Evolutionary conservation across 108 stramenopile species (phyloP).

Genomic region (Discostella stelligeroides): DNA sequence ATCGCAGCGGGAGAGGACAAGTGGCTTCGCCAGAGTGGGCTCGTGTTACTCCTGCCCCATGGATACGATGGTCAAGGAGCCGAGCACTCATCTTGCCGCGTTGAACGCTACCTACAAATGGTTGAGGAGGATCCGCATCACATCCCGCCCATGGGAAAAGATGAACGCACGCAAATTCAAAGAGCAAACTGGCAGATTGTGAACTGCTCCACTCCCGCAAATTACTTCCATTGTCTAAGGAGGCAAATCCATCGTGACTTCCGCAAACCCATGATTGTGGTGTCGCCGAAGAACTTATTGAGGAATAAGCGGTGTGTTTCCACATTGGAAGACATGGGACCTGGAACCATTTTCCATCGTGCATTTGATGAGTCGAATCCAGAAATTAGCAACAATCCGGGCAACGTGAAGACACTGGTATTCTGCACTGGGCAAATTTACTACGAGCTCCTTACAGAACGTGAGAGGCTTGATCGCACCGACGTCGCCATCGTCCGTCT

Average conservation of each 20-base stretch:
- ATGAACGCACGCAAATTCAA: conserved; percentile 95
- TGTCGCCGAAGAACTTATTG: conserved; percentile 96
- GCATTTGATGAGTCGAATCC: conserved; percentile 82
- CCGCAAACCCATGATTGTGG: conserved; percentile 98
- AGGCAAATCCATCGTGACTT: conserved; percentile 99
- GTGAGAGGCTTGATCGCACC: conserved; percentile 73
- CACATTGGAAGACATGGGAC: conserved; percentile 90
- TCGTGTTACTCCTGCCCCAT: conserved; percentile 95
- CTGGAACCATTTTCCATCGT: conserved; percentile 89
- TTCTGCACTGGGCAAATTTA: conserved; percentile 98
- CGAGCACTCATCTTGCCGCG: conserved; percentile 97
- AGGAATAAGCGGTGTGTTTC: conserved; percentile 90
- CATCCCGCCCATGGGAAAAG: conserved; percentile 87
- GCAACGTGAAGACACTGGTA: conserved; percentile 89
- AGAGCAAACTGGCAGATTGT: conserved; percentile 97
- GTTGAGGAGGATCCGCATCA: conserved; percentile 96
- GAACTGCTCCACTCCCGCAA: conserved; percentile 98
- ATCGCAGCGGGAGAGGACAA: conserved; percentile 98
- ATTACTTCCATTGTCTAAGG: conserved; percentile 99
- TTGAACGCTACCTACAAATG: conserved; percentile 97
- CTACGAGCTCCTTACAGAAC: conserved; percentile 93
- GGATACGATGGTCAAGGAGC: conserved; percentile 99
- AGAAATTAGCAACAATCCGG: conserved; percentile 71
- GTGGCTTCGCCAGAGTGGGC: conserved; percentile 97
- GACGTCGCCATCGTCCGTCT: conserved; percentile 96